Evolutionary conservation across 805 yeast genomes (phyloP), one percentile per base, ranked within the genome.

Genomic region (Cyberlindnera mississippiensis): DNA sequence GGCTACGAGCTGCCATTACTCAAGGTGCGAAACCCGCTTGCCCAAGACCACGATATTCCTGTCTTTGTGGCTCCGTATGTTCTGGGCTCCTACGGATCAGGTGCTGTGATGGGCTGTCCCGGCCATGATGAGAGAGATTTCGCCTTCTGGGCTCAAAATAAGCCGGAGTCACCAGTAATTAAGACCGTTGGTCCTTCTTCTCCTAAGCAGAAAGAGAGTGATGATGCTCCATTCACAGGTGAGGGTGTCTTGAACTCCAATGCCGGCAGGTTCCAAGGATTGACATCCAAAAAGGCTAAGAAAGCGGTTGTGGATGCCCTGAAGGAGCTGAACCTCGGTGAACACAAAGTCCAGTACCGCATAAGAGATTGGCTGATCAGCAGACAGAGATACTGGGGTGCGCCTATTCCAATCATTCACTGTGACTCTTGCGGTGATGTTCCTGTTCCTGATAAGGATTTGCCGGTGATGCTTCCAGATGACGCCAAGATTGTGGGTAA

Each of bases 21-120:
- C 1, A 58, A 56, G 22, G 80, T 75, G 0, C 51, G 66, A 0
- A 72, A 85, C 45, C 99, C 99, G 1, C 62, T 90, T 2, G 63
- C 64, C 27, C 59, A 67, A 2, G 57, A 61, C 3, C 41, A 59
- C 1, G 51, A 63, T 24, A 44, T 91, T 5, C 97, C 97, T 0
- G 78, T 91, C 0, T 93, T 76, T 66, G 90, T 75, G 2, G 96
- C 98, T 0, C 96, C 96, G 0, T 93, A 90, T 61, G 98, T 91
- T 1, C 59, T 91, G 28, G 80, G 85, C 4, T 66, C 75, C 4
- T 91, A 91, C 57, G 97, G 97, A 1, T 78, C 78, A 42, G 96
- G 96, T 30, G 96, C 96, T 1, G 98, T 91, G 0, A 91, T 93
- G 98, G 99, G 99, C 2, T 87, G 95, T 54, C 99, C 99, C 2